Conservation (phyloP, 306 rosid species). For the Cajanus cajan region DNA sequence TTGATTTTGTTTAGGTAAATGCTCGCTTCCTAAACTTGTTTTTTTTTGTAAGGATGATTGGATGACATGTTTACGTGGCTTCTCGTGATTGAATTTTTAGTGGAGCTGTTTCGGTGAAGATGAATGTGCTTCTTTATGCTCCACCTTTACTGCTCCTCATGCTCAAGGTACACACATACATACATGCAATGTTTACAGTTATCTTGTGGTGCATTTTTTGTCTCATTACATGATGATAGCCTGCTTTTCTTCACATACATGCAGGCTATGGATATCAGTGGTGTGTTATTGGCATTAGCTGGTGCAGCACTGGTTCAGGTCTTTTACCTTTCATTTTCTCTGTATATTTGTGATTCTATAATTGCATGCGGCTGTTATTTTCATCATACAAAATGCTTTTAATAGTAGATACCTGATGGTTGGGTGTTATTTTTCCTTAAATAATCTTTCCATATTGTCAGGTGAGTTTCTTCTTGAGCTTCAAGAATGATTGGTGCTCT, state of each 20-base stretch:
- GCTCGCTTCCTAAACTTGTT: not conserved
- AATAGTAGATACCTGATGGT: constrained; percentile 24
- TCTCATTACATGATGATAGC: not conserved
- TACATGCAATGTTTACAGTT: not conserved
- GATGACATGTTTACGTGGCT: constrained; percentile 24
- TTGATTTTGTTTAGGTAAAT: constrained; percentile 84
- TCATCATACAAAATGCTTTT: constrained; percentile 25
- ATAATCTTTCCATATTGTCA: constrained; percentile 37
- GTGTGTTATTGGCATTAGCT: constrained; percentile 72
- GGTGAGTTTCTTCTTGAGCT: constrained; percentile 67
- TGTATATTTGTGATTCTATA: not conserved
- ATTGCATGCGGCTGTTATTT: constrained; percentile 1
- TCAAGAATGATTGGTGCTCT: constrained; percentile 32
- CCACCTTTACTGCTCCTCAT: constrained; percentile 84
- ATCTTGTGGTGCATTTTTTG: not conserved
- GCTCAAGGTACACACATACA: constrained; percentile 59
- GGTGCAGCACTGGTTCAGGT: constrained; percentile 96
- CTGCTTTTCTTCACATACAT: constrained; percentile 23
- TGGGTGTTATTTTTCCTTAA: constrained; percentile 34
- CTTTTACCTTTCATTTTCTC: constrained; percentile 29
- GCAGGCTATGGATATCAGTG: constrained; percentile 75
- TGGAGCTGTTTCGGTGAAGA: constrained; percentile 90
- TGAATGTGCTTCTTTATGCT: constrained; percentile 95
- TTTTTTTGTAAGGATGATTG: not conserved
- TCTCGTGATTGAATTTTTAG: constrained; percentile 46